Evolutionary conservation across 176 grass and related monocot genomes (phyloP).

Genomic region (Oryza glumipatula): DNA sequence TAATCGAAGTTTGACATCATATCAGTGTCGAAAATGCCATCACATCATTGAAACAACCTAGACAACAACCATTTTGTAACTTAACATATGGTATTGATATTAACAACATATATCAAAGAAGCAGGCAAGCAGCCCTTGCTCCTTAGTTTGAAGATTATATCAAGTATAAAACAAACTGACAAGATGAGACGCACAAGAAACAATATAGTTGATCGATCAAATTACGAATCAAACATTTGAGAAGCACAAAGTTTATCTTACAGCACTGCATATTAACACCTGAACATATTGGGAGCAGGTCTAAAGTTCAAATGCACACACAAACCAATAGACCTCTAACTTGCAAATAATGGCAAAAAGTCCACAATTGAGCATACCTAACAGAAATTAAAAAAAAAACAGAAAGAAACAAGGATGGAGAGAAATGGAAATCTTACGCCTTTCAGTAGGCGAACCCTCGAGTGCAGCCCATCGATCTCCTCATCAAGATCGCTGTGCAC

Average conservation of each 20-base stretch:
- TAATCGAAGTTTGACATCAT: neutral
- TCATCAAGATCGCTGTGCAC: slow-evolving; percentile 64
- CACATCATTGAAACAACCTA: neutral
- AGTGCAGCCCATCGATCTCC: slow-evolving; percentile 70
- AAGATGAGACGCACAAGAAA: neutral
- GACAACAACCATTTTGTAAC: neutral
- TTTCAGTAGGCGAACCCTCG: slow-evolving; percentile 58
- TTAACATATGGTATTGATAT: neutral
- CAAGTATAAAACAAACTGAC: slow-evolving; percentile 16
- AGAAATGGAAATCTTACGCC: slow-evolving; percentile 44
- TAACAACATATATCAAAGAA: neutral
- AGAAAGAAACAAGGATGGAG: neutral
- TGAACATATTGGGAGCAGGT: neutral
- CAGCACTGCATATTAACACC: neutral
- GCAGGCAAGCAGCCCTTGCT: neutral
- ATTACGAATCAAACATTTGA: neutral
- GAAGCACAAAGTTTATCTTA: neutral
- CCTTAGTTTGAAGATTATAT: neutral
- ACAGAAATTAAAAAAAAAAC: neutral
- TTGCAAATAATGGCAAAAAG: neutral
- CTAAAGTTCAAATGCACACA: neutral
- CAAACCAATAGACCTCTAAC: neutral
- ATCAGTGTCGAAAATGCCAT: neutral
- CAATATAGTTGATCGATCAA: neutral
- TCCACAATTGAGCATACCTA: neutral